Percentiles rank a stretch among this genome's conserved stretches.
phyloP scores from a whole-genome alignment of 148 eudicot genomes.

The Camellia japonica region DNA sequence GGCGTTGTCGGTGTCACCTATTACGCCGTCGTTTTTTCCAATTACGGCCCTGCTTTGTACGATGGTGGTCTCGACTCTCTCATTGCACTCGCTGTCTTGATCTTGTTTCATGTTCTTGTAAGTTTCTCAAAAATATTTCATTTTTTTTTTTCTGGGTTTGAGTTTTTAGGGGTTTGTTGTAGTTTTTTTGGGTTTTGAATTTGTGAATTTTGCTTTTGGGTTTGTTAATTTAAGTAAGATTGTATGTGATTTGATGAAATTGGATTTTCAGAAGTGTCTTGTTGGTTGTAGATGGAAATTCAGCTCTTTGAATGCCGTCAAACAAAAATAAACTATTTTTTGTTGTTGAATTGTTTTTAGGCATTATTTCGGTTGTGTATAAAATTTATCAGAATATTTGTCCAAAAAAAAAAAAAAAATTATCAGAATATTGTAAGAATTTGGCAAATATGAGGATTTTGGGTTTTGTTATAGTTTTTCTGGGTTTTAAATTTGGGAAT shows the following conservation, averaged over 20 bases:
- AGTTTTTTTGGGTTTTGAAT: constrained; percentile 4
- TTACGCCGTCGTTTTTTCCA: constrained; percentile 81
- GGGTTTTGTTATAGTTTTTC: not conserved
- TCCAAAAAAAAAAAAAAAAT: too few relatives aligned
- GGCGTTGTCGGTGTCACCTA: constrained; percentile 88
- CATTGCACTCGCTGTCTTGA: constrained; percentile 59
- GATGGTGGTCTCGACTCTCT: constrained; percentile 64
- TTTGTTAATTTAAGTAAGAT: not conserved
- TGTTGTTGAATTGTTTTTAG: too few relatives aligned
- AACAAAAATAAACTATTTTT: not conserved
- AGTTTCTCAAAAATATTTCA: constrained; percentile 4
- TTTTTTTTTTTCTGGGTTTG: not conserved
- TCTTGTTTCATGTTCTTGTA: constrained; percentile 69
- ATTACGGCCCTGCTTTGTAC: constrained; percentile 59
- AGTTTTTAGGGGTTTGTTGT: not conserved
- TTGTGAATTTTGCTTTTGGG: constrained; percentile 3
- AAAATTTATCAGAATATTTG: too few relatives aligned
- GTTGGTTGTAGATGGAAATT: not conserved
- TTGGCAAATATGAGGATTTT: not conserved
- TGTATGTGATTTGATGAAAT: not conserved
- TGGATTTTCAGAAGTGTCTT: not conserved
- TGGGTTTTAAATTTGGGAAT: constrained; percentile 4
- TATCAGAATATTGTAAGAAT: not conserved
- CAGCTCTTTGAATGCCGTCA: not conserved
- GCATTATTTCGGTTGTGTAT: not conserved